These are phyloP conservation scores for Neurospora sp. DNA, from an alignment of 495 filamentous ascomycete species.

Conservation along the genomic window DNA sequence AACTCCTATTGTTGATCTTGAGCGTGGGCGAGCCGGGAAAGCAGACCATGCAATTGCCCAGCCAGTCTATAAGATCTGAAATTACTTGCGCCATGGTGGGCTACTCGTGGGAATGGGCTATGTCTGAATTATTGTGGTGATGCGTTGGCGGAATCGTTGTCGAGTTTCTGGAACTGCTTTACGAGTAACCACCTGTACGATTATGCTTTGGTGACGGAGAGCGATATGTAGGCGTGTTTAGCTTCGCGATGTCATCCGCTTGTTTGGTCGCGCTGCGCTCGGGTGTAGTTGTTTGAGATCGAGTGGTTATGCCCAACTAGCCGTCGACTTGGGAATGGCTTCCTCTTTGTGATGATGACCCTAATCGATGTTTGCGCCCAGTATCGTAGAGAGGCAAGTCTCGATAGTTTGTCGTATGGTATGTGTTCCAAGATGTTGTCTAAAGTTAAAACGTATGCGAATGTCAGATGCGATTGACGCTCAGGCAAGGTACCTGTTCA, in stretches of 20 bases:
- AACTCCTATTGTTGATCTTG: constrained; percentile 88
- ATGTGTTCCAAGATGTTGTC: neutral
- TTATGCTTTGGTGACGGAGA: neutral
- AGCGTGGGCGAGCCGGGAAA: constrained; percentile 88
- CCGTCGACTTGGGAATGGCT: neutral
- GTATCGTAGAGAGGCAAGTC: neutral
- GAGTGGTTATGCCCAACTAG: neutral
- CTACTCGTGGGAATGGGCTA: neutral
- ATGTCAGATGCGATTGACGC: neutral
- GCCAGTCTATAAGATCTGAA: constrained; percentile 78
- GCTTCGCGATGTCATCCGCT: neutral
- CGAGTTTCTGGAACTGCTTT: neutral
- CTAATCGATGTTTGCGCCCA: neutral
- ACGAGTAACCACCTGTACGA: neutral
- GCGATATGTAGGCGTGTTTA: neutral
- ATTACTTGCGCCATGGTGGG: constrained; percentile 71
- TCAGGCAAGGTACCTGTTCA: neutral
- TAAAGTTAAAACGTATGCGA: neutral
- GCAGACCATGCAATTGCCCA: constrained; percentile 90
- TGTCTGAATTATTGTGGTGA: neutral
- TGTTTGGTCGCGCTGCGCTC: neutral
- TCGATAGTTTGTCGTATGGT: neutral
- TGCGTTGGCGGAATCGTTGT: neutral
- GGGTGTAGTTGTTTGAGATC: neutral
- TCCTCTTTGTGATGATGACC: neutral